Base-by-base conservation (phyloP, 1,284 basidiomycete genomes). In the Pseudozyma pruni region DNA sequence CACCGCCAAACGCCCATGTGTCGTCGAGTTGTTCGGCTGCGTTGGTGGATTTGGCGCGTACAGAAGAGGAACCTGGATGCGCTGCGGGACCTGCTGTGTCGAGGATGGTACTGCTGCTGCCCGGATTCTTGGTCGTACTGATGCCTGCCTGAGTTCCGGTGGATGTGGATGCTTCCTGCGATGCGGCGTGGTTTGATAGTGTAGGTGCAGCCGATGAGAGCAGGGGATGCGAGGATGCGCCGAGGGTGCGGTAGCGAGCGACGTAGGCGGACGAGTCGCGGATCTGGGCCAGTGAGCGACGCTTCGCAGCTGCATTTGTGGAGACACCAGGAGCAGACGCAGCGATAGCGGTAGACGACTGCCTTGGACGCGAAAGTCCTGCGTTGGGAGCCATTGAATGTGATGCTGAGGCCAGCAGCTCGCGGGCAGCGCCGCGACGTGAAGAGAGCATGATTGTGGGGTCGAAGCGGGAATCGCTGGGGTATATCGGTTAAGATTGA, bases 1-100 rank as follows among this genome's bases (percentile, higher is more conserved):
- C 72, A 11, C 72, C 72, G 17, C 72, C 72, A 37, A 71, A 74
- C 0, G 72, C 72, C 72, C 67, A 71, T 2, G 61, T 55, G 9
- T 71, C 67, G 14, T 74, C 68, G 23, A 62, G 53, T 40, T 66
- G 55, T 8, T 63, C 60, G 17, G 60, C 31, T 31, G 67, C 60
- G 32, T 49, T 49, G 19, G 59, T 54, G 31, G 58, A 62, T 35
- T 54, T 50, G n/a, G 58, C 45, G 6, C 52, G 50, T 11, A 44
- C 48, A 10, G 66, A 46, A 13, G 47, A 43, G 4, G 51, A 55
- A 10, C 47, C 51, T 16, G 54, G 54, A 41, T 42, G 45, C 1
- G 46, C 32, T 4, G 49, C 49, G 25, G 64, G 50, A n/a, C 56
- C 53, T 9, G 59, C 41, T 8, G 60, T 40, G 35, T 57, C 45